phyloP scores from a whole-genome alignment of 805 yeast species.

The Schizosaccharomyces octosporus region DNA sequence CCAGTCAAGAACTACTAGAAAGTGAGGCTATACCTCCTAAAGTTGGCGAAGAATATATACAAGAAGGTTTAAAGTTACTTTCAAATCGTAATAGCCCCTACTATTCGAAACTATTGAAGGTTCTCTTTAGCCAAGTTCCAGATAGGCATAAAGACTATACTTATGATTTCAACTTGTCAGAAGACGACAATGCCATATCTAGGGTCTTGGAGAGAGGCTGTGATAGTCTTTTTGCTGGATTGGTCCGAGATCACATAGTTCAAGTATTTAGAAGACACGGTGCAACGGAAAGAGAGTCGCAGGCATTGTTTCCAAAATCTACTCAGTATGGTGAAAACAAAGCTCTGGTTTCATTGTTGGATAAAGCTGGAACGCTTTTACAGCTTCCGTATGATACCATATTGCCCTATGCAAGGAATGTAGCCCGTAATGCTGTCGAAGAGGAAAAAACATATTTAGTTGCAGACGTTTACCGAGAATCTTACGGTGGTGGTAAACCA shows the following conservation, averaged over 20 bases:
- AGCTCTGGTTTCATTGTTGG: slow-evolving; percentile 38
- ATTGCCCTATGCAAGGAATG: slow-evolving; percentile 62
- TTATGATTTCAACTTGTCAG: slow-evolving; percentile 25
- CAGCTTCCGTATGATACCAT: slow-evolving; percentile 79
- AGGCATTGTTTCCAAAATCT: slow-evolving; percentile 57
- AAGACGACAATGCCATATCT: slow-evolving; percentile 9
- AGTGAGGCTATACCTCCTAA: slow-evolving; percentile 73
- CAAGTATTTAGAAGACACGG: slow-evolving; percentile 55
- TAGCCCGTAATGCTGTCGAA: slow-evolving; percentile 38
- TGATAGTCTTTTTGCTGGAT: slow-evolving; percentile 18
- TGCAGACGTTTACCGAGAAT: slow-evolving; percentile 50
- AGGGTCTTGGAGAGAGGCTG: background rate
- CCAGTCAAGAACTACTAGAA: slow-evolving; percentile 47
- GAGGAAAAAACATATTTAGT: slow-evolving; percentile 41
- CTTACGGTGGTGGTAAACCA: slow-evolving; percentile 14
- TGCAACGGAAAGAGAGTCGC: slow-evolving; percentile 48
- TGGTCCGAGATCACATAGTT: slow-evolving; percentile 23
- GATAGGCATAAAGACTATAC: slow-evolving; percentile 33
- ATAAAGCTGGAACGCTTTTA: slow-evolving; percentile 63
- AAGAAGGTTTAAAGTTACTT: slow-evolving; percentile 62
- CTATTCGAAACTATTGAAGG: slow-evolving; percentile 86
- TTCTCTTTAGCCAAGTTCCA: slow-evolving; percentile 51
- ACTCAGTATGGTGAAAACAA: slow-evolving; percentile 41
- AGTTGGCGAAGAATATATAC: slow-evolving; percentile 70
- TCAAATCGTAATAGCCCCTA: slow-evolving; percentile 57